Evolutionary conservation across 257 asterid species (phyloP), one percentile per base, ranked within the genome.

Genomic region (Striga asiatica): DNA sequence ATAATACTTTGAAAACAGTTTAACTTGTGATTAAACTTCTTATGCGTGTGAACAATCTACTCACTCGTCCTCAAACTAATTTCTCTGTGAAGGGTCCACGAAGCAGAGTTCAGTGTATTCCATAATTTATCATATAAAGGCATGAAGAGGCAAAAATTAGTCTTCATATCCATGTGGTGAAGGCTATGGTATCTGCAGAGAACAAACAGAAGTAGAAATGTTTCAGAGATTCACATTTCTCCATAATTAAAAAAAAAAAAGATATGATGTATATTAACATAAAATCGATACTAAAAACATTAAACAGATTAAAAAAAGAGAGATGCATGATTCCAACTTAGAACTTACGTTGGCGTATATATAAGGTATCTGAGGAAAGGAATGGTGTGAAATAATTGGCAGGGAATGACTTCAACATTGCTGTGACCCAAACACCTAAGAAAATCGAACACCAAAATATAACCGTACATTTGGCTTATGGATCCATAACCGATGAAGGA

Each of bases 61-160:
- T 1, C 75, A 87, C 98, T 69, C 67, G 73, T 77, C 48, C 84
- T 77, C 55, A 83, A 72, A 38, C 82, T 66, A 10, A 73, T 76
- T 50, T 82, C 84, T 61, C 58, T 71, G 8, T 87, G 92, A 68
- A 77, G 82, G 13, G 68, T 77, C 96, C 89, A 91, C 1, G 88
- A 80, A 28, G 41, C 27, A 43, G 76, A 2, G 53, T 91, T 73
- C 20, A 54, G 63, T 8, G 96, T 91, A 37, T 80, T 80, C 78
- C 96, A 89, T 63, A 87, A 47, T 28, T 64, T 23, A 48, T 91
- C 98, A 38, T 68, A 91, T 17, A 87, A 55, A 35, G 98, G 98
- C 95, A 91, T 87, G 70, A 87, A 82, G 69, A 91, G 95, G 81
- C 98, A 91, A 64, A 80, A 87, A 69, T 91, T 91, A 16, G 84